Percentiles rank a stretch among this genome's conserved stretches.
Evolutionary conservation across 2,329 filamentous ascomycete species (phyloP).

Genomic region (Dactylellina leptospora): DNA sequence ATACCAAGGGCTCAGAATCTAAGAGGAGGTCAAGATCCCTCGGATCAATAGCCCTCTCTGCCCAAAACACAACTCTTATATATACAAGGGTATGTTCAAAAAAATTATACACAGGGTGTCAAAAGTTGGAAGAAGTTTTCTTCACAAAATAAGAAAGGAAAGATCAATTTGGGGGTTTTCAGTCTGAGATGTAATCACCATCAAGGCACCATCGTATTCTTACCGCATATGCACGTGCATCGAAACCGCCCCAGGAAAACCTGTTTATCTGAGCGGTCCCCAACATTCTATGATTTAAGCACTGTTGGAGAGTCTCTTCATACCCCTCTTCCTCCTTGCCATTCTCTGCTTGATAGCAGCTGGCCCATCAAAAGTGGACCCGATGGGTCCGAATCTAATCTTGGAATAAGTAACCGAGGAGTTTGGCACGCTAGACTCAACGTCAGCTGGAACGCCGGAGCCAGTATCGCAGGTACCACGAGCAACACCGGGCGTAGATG

Average conservation of each 20-base stretch:
- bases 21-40: no score
- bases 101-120: slow-evolving; percentile 11
- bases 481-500: slow-evolving; percentile 63
- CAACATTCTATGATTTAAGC: slow-evolving; percentile 6
- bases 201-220: slow-evolving; percentile 4
- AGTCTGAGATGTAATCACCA: slow-evolving; percentile 11
- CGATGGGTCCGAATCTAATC: slow-evolving; percentile 69
- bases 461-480: slow-evolving; percentile 67
- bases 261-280: no score
- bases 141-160: slow-evolving; percentile 19
- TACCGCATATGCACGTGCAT: no score
- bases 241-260: no score
- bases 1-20: no score
- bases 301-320: slow-evolving; percentile 34
- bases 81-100: slow-evolving; percentile 36
- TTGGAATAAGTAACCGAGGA: slow-evolving; percentile 68
- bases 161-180: background rate
- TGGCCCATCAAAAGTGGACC: slow-evolving; percentile 63
- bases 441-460: slow-evolving; percentile 65
- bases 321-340: slow-evolving; percentile 40
- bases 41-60: background rate
- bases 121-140: background rate
- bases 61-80: slow-evolving; percentile 13
- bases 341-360: slow-evolving; percentile 47
- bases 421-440: slow-evolving; percentile 64